These are phyloP conservation scores for Chrysoporthe austroafricana DNA, from an alignment of 2,329 filamentous ascomycete species.

Conservation along the genomic window DNA sequence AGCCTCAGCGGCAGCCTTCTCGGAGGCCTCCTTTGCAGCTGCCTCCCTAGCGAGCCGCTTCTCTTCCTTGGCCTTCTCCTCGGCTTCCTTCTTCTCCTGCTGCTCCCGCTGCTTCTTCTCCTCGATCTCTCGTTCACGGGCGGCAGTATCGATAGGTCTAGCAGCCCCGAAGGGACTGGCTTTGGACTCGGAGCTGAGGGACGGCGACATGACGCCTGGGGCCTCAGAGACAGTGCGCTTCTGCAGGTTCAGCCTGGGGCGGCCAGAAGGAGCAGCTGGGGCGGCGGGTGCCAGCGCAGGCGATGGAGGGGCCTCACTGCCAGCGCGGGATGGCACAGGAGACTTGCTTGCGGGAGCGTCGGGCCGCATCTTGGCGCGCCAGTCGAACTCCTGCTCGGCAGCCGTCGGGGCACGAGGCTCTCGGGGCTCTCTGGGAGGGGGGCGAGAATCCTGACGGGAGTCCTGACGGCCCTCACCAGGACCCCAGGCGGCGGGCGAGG, in stretches of 20 bases:
- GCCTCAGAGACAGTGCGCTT: constrained; percentile 90
- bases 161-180: constrained; percentile 93
- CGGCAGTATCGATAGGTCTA: constrained; percentile 89
- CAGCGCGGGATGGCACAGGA: constrained; percentile 70
- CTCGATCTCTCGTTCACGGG: constrained; percentile 86
- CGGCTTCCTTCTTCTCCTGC: constrained; percentile 83
- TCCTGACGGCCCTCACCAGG: constrained; percentile 67
- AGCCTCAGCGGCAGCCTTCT: constrained; percentile 38
- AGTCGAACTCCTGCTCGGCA: constrained; percentile 90
- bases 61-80: constrained; percentile 84
- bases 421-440: constrained; percentile 62
- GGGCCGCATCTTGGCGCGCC: constrained; percentile 90
- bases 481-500: constrained; percentile 78
- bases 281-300: constrained; percentile 57
- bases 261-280: constrained; percentile 57
- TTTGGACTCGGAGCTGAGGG: constrained; percentile 70
- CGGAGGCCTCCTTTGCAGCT: constrained; percentile 60
- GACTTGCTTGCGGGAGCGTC: constrained; percentile 64
- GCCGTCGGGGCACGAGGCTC: constrained; percentile 76
- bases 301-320: constrained; percentile 76
- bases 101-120: constrained; percentile 78
- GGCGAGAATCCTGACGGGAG: constrained; percentile 63
- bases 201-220: constrained; percentile 53
- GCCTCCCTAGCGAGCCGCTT: constrained; percentile 67
- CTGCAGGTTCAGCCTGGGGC: constrained; percentile 83